These are phyloP conservation scores for Pseudoneurospora amorphoporcata DNA, from an alignment of 495 filamentous ascomycete species.

Conservation along the genomic window DNA sequence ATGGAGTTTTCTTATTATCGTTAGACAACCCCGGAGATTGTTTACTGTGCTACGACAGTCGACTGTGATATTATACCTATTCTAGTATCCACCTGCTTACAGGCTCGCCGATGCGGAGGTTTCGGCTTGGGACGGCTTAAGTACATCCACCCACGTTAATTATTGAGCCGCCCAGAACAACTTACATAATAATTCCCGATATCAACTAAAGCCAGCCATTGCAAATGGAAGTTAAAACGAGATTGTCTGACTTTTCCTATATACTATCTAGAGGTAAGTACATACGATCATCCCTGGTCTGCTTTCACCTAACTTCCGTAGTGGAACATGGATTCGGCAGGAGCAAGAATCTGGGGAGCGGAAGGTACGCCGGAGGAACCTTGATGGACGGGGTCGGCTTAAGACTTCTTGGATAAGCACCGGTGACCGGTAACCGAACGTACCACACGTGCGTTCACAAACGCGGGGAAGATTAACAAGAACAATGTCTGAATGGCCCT, in stretches of 20 bases:
- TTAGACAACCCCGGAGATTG: not conserved
- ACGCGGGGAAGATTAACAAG: not conserved
- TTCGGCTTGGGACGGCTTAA: not conserved
- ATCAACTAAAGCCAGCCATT: not conserved
- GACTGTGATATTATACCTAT: not conserved
- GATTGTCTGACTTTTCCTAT: not conserved
- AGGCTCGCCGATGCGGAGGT: not conserved
- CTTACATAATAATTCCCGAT: not conserved
- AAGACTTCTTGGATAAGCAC: not conserved
- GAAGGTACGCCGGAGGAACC: not conserved
- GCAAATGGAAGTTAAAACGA: not conserved
- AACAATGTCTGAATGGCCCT: not conserved
- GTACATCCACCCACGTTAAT: not conserved
- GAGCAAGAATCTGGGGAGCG: not conserved
- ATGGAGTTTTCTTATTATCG: not conserved
- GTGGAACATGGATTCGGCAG: not conserved
- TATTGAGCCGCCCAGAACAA: not conserved
- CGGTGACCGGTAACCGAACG: not conserved
- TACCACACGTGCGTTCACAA: not conserved
- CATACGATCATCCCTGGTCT: not conserved
- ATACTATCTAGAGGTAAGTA: not conserved
- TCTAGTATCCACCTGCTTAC: not conserved
- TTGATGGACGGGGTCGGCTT: not conserved
- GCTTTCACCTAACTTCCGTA: not conserved
- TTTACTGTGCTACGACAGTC: not conserved